phyloP scores from a whole-genome alignment of 371 early-diverging fungal species.

The Mucor indicus region DNA sequence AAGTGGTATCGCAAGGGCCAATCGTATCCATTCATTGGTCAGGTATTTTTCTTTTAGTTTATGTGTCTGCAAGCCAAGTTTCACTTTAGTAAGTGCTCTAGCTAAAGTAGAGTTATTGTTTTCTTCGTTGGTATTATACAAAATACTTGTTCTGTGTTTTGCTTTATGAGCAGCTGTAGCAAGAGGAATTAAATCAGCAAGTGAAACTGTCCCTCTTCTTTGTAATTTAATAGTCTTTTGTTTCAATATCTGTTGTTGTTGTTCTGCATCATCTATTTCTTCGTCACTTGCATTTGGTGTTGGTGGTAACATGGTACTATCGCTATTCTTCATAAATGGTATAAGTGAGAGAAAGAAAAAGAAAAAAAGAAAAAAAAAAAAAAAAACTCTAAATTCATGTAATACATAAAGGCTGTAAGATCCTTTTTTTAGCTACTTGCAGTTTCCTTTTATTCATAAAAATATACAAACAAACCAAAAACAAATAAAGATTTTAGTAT shows the following conservation, averaged over 20 bases:
- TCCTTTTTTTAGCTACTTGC: no score
- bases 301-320: no score
- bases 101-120: constrained; percentile 31
- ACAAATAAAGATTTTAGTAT: no score
- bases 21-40: constrained; percentile 45
- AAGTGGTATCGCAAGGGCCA: constrained; percentile 35
- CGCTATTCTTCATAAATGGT: no score
- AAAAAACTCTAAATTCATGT: no score
- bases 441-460: no score
- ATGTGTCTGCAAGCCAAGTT: constrained; percentile 34
- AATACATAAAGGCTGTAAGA: no score
- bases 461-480: no score
- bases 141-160: constrained; percentile 2
- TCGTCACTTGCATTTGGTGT: constrained; percentile 21
- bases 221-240: constrained; percentile 4
- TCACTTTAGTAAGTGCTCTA: constrained; percentile 38
- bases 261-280: constrained; percentile 6
- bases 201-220: constrained; percentile 21
- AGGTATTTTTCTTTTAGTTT: constrained; percentile 42
- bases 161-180: constrained; percentile 35
- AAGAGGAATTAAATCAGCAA: constrained; percentile 40
- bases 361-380: no score
- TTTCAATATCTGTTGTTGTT: background rate
- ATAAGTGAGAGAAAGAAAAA: no score
- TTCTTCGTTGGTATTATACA: no score